Evolutionary conservation across 2,329 filamentous ascomycete species (phyloP).

Genomic region (Alternaria longipes): DNA sequence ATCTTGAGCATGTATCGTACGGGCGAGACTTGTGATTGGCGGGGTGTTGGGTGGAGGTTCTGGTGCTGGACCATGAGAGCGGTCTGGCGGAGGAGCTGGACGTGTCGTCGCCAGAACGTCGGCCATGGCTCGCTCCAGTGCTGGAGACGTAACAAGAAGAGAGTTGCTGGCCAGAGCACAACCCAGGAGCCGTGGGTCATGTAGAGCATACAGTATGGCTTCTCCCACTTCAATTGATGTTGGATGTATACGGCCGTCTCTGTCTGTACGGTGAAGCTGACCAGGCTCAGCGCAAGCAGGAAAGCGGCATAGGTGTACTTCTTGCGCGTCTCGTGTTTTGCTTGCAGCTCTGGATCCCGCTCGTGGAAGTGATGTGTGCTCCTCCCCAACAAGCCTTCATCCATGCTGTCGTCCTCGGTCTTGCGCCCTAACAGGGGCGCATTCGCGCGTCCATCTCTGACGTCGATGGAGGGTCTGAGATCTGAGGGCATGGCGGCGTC

Average conservation of each 20-base stretch:
- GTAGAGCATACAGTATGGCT: conserved; percentile 99
- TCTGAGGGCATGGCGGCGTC: conserved; percentile 60
- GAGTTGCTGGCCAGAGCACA: conserved; percentile 85
- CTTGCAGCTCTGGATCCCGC: conserved; percentile 73
- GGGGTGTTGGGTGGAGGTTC: conserved; percentile 70
- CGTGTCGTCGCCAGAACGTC: conserved; percentile 82
- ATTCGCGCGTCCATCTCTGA: conserved; percentile 55
- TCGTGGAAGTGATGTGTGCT: conserved; percentile 74
- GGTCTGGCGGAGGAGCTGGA: conserved; percentile 69
- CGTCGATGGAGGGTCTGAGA: conserved; percentile 54
- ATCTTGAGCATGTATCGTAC: conserved; percentile 79
- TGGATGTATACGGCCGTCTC: conserved; percentile 96
- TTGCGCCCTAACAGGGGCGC: conserved; percentile 63
- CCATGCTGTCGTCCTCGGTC: conserved; percentile 46
- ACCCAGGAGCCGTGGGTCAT: conserved; percentile 95
- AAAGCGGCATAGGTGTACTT: conserved; percentile 88
- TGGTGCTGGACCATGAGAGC: conserved; percentile 87
- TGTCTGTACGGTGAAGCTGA: conserved; percentile 93
- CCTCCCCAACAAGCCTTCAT: conserved; percentile 57
- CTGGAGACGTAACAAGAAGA: conserved; percentile 80
- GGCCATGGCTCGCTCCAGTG: conserved; percentile 81
- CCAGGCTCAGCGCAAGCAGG: conserved; percentile 82
- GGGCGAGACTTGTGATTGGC: conserved; percentile 60
- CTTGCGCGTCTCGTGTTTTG: conserved; percentile 73
- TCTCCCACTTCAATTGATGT: conserved; percentile 90